phyloP scores from a whole-genome alignment of 2,329 filamentous ascomycete genomes.

The Fusarium mangiferae region DNA sequence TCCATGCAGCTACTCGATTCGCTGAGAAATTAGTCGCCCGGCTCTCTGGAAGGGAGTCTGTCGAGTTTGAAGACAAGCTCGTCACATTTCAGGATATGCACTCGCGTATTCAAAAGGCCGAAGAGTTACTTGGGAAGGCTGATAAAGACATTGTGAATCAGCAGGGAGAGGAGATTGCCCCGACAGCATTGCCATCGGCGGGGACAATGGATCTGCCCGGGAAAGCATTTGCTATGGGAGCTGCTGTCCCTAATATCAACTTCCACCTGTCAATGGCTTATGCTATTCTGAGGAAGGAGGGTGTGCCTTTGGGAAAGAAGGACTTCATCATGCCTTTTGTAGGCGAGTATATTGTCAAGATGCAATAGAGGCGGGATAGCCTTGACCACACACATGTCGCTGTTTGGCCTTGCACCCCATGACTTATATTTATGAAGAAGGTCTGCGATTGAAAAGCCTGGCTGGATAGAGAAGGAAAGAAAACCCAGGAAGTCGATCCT shows the following conservation, averaged over 20 bases:
- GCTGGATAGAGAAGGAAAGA: neutral
- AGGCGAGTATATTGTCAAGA: constrained; percentile 33
- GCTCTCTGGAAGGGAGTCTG: constrained; percentile 42
- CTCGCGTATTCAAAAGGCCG: constrained; percentile 42
- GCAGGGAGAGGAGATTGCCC: constrained; percentile 39
- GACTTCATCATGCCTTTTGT: constrained; percentile 57
- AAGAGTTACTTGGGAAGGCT: constrained; percentile 42
- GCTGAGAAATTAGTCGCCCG: constrained; percentile 43
- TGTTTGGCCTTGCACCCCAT: neutral
- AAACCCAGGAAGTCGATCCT: neutral
- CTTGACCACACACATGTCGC: neutral
- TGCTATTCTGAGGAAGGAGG: constrained; percentile 65
- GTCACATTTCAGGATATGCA: constrained; percentile 47
- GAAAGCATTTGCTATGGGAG: constrained; percentile 56
- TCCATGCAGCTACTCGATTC: constrained; percentile 44
- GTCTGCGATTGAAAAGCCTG: neutral
- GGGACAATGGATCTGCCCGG: constrained; percentile 38
- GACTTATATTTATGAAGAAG: neutral
- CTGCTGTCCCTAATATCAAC: constrained; percentile 66
- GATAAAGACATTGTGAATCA: constrained; percentile 48
- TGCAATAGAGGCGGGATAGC: neutral
- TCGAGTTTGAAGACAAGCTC: constrained; percentile 42
- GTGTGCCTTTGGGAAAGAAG: constrained; percentile 67
- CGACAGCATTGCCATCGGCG: constrained; percentile 34
- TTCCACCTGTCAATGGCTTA: constrained; percentile 71